Conservation (phyloP, 176 grass and related monocot genomes). For the Musa acuminata region DNA sequence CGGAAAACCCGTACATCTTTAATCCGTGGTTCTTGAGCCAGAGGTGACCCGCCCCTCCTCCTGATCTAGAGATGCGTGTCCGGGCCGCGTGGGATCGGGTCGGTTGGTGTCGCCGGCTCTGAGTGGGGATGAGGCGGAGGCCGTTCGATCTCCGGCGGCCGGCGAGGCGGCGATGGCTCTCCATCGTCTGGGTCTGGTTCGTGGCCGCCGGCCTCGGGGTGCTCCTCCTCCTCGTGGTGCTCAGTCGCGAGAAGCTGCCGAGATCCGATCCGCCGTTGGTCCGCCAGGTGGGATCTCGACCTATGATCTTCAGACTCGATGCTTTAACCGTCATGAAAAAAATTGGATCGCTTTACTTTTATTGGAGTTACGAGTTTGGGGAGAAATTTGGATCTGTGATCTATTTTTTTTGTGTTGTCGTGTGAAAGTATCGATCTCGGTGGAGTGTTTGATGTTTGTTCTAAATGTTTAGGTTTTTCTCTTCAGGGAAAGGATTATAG, state of each 20-base stretch:
- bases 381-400: slow-evolving; percentile 3
- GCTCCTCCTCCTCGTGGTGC: slow-evolving; percentile 19
- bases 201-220: slow-evolving; percentile 15
- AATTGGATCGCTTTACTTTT: neutral
- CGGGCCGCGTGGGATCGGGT: slow-evolving; percentile 2
- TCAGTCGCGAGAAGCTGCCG: slow-evolving; percentile 24
- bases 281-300: slow-evolving; percentile 13
- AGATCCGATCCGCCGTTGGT: slow-evolving; percentile 15
- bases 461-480: no score
- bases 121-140: slow-evolving; percentile 31
- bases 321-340: neutral
- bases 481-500: neutral
- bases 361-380: neutral
- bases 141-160: slow-evolving; percentile 51
- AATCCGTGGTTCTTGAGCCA: neutral
- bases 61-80: slow-evolving; percentile 8
- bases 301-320: neutral
- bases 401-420: neutral
- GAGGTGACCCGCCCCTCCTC: neutral
- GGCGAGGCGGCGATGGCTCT: slow-evolving; percentile 51
- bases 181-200: slow-evolving; percentile 43
- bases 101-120: neutral
- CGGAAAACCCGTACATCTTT: no score
- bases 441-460: no score
- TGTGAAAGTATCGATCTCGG: neutral